A percentile compares a stretch with the other conserved stretches of the same genome.
These are phyloP conservation scores for Pyrenophora seminiperda DNA, from an alignment of 2,329 filamentous ascomycete genomes.

Conservation along the genomic window DNA sequence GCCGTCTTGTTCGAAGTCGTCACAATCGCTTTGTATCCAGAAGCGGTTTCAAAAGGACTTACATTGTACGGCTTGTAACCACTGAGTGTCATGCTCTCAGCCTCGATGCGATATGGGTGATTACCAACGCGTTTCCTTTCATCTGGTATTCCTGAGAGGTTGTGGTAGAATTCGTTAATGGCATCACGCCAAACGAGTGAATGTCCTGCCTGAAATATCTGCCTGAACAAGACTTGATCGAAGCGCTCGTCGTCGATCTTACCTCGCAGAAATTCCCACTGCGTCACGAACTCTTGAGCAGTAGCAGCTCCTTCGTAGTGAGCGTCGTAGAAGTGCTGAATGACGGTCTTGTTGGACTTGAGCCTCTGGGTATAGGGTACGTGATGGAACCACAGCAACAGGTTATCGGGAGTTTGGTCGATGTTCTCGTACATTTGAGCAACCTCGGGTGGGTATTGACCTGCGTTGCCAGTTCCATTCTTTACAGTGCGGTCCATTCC, in stretches of 20 bases:
- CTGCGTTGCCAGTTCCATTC: slow-evolving; percentile 69
- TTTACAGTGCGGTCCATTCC: slow-evolving; percentile 74
- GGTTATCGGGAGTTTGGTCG: slow-evolving; percentile 68
- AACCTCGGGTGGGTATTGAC: slow-evolving; percentile 68
- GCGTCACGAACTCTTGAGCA: slow-evolving; percentile 61
- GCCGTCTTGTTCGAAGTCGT: slow-evolving; percentile 59
- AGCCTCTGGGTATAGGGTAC: slow-evolving; percentile 69
- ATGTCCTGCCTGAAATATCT: slow-evolving; percentile 71
- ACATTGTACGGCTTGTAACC: slow-evolving; percentile 63
- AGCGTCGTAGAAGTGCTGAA: slow-evolving; percentile 69
- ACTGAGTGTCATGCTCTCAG: slow-evolving; percentile 66
- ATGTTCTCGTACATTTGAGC: slow-evolving; percentile 63
- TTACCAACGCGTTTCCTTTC: slow-evolving; percentile 60
- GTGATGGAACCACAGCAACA: slow-evolving; percentile 77
- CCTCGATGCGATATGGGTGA: slow-evolving; percentile 70
- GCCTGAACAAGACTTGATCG: slow-evolving; percentile 62
- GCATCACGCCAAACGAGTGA: slow-evolving; percentile 72
- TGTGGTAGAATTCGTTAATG: slow-evolving; percentile 68
- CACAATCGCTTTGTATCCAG: slow-evolving; percentile 60
- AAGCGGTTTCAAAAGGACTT: slow-evolving; percentile 65
- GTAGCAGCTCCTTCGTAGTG: slow-evolving; percentile 65
- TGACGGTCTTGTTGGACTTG: slow-evolving; percentile 68
- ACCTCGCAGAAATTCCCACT: slow-evolving; percentile 61
- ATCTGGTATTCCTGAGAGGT: slow-evolving; percentile 66
- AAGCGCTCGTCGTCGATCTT: slow-evolving; percentile 66